phyloP scores from a whole-genome alignment of 75 land plant genomes.

The Pinus albicaulis region DNA sequence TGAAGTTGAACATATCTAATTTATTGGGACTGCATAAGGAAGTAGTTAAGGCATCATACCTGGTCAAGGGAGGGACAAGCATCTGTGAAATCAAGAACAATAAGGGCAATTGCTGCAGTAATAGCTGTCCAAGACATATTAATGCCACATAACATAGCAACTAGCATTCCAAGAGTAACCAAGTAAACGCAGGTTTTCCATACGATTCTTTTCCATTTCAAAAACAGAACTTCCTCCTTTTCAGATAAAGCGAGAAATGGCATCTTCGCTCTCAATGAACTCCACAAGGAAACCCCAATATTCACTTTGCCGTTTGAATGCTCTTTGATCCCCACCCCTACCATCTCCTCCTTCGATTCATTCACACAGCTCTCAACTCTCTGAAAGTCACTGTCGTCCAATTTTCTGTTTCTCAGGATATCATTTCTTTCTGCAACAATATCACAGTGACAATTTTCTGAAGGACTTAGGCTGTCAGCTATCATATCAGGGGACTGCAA shows the following conservation, averaged over 20 bases:
- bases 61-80: slow-evolving; percentile 55
- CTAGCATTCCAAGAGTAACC: slow-evolving; percentile 54
- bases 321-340: background rate
- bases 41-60: slow-evolving; percentile 18
- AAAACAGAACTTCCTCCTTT: slow-evolving; percentile 10
- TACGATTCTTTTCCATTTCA: slow-evolving; percentile 30
- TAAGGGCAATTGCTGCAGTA: slow-evolving; percentile 58
- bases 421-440: background rate
- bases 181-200: slow-evolving; percentile 62
- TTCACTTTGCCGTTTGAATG: background rate
- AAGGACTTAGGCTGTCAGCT: background rate
- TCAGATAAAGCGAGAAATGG: background rate
- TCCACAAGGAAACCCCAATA: background rate
- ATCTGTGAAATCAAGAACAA: slow-evolving; percentile 68
- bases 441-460: background rate
- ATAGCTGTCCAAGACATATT: slow-evolving; percentile 71
- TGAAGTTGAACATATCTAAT: background rate
- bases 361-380: background rate
- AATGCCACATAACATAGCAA: slow-evolving; percentile 41
- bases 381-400: background rate
- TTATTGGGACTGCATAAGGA: background rate
- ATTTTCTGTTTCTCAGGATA: background rate
- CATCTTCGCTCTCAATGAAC: background rate
- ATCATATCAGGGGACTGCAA: background rate
- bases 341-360: background rate